Conservation (phyloP, 179 eudicot species). For the Monotropa hypopitys region DNA sequence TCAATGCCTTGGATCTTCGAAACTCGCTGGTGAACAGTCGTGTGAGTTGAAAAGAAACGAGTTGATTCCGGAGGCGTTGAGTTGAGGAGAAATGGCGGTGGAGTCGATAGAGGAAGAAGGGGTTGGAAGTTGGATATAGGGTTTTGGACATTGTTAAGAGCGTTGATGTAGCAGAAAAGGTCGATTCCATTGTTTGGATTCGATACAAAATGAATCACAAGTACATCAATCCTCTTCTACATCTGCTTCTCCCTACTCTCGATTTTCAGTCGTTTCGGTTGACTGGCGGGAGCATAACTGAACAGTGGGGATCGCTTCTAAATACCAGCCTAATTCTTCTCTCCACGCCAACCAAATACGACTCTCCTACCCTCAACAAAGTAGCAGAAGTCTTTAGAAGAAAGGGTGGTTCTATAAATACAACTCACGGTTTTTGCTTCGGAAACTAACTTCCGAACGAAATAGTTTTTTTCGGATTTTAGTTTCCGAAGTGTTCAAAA, state of each 20-base stretch:
- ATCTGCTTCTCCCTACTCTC: not conserved
- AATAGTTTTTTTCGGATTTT: too few species aligned
- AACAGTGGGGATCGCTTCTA: not conserved
- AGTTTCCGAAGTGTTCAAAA: too few species aligned
- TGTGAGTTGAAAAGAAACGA: conserved; percentile 19
- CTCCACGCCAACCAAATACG: too few species aligned
- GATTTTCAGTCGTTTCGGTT: not conserved
- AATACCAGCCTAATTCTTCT: not conserved
- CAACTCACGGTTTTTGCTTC: too few species aligned
- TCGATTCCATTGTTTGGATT: conserved; percentile 44
- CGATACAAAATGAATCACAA: not conserved
- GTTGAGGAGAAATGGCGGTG: conserved; percentile 19
- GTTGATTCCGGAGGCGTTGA: conserved; percentile 19
- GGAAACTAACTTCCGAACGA: too few species aligned
- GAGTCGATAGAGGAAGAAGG: conserved; percentile 19
- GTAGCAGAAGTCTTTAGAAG: too few species aligned
- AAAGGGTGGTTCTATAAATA: too few species aligned
- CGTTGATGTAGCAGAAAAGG: conserved; percentile 24
- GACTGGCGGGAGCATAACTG: not conserved
- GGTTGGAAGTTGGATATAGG: conserved; percentile 18
- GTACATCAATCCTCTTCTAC: not conserved
- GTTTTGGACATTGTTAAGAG: conserved; percentile 39
- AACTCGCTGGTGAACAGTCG: conserved; percentile 4
- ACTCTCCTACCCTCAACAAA: too few species aligned
- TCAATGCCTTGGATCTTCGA: conserved; percentile 3